phyloP scores from a whole-genome alignment of 345 rosid genomes.

The Bruguiera sexangula region DNA sequence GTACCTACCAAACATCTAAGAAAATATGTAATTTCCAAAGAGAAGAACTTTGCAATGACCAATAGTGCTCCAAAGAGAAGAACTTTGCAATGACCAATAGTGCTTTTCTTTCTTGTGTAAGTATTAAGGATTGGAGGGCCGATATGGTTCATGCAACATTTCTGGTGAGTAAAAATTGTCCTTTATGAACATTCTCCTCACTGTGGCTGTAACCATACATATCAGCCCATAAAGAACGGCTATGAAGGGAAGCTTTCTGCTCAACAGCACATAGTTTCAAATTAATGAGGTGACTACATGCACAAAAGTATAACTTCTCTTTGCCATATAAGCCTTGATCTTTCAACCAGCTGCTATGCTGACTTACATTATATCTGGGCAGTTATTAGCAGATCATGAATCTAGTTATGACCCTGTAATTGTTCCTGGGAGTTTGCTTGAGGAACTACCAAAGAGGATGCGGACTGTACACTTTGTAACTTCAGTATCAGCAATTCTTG shows the following conservation, averaged over 20 bases:
- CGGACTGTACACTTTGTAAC: slow-evolving; percentile 88
- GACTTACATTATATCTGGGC: background rate
- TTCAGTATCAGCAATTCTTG: slow-evolving; percentile 82
- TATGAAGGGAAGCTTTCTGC: slow-evolving; percentile 93
- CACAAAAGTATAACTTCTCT: no score
- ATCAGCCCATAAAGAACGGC: slow-evolving; percentile 62
- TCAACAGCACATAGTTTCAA: slow-evolving; percentile 95
- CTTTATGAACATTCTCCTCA: no score
- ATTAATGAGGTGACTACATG: slow-evolving; percentile 64
- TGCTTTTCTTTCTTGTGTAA: slow-evolving; percentile 63
- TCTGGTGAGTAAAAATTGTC: slow-evolving; percentile 48
- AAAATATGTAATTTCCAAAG: slow-evolving; percentile 37
- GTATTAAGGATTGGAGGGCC: slow-evolving; percentile 52
- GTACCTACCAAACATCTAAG: slow-evolving; percentile 61
- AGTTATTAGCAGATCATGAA: slow-evolving; percentile 87
- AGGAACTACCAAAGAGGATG: slow-evolving; percentile 13
- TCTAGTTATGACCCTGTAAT: slow-evolving; percentile 70
- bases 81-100: slow-evolving; percentile 52
- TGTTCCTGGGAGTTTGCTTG: slow-evolving; percentile 73
- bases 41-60: slow-evolving; percentile 47
- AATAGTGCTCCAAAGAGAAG: slow-evolving; percentile 46
- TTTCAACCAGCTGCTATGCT: background rate
- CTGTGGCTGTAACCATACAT: no score
- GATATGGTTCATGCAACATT: slow-evolving; percentile 84
- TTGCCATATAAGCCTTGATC: no score